A percentile compares a stretch with the other conserved stretches of the same genome.
phyloP scores from a whole-genome alignment of 768 basidiomycete genomes.

The Boletus insuetus region DNA sequence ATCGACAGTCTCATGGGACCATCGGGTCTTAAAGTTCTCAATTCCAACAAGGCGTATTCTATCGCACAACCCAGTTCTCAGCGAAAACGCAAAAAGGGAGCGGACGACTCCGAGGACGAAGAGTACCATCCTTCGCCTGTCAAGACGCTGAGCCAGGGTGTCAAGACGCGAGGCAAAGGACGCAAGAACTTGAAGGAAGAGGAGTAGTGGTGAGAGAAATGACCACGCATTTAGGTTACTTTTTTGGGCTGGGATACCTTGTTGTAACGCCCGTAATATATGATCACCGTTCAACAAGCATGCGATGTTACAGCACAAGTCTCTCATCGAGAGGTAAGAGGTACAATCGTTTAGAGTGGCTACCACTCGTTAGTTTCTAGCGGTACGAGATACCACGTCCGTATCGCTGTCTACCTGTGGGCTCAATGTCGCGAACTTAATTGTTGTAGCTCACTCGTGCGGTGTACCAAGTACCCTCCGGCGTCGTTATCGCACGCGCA shows the following conservation, averaged over 20 bases:
- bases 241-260: neutral
- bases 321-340: too few relatives aligned
- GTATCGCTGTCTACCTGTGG: too few relatives aligned
- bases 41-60: slow-evolving; percentile 17
- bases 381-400: too few relatives aligned
- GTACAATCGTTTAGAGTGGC: too few relatives aligned
- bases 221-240: neutral
- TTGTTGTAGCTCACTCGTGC: slow-evolving; percentile 61
- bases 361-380: too few relatives aligned
- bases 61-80: slow-evolving; percentile 12
- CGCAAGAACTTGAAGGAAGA: slow-evolving; percentile 18
- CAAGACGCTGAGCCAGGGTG: slow-evolving; percentile 34
- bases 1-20: slow-evolving; percentile 43
- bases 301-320: neutral
- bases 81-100: slow-evolving; percentile 31
- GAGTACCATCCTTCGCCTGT: slow-evolving; percentile 46
- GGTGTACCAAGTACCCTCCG: slow-evolving; percentile 71
- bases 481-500: slow-evolving; percentile 72
- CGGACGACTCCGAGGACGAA: slow-evolving; percentile 40
- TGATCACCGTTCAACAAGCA: neutral
- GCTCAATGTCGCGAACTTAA: slow-evolving; percentile 18
- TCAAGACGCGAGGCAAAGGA: slow-evolving; percentile 42
- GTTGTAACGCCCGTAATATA: neutral
- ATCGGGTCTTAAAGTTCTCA: slow-evolving; percentile 29
- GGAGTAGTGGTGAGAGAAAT: neutral